Base-by-base conservation (phyloP, 352 stramenopile species). In the Bremia lactucae region DNA sequence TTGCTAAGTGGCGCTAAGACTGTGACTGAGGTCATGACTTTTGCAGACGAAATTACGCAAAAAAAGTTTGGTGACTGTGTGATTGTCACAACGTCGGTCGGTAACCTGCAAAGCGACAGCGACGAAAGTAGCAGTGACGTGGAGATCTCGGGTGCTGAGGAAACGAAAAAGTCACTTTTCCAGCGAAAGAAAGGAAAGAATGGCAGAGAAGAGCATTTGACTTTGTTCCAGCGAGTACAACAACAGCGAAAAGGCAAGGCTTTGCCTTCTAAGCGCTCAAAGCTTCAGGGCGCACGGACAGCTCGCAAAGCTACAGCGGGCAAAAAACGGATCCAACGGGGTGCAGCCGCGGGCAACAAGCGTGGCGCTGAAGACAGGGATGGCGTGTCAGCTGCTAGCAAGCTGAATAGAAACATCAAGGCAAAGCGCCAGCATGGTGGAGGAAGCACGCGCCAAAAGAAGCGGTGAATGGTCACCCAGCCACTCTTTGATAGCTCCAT, bases 161-260 rank as follows among this genome's bases (percentile, higher is more conserved):
- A 2, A 48, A 3, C 21, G 53, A 47, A 23, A 52, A 49, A 37
- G 36, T 24, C 23, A 64, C 54, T n/a, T 49, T 51, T 28, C 37
- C 55, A 5, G 38, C 49, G 4, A n/a, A 62, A 62, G 33, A 72
- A 59, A 33, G 65, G 55, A 21, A 62, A 70, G 14, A 49, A 57
- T 33, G 56, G 63, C 37, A 68, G 74, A 36, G 71, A 86, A 43
- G 64, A 81, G 52, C 69, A 87, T 21, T 46, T 92, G 31, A 84
- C 75, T 33, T 53, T 93, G 14, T 93, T 93, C 58, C 81, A 93
- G 67, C 76, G 79, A 56, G 88, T 93, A 72, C 78, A 91, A 61
- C 70, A 78, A 37, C 78, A 93, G 55, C 81, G 81, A 26, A 72
- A 74, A 42, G 81, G 81, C 35, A 70, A 88, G 31, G 78, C 81